These are phyloP conservation scores for Epicoccum sorghinum DNA, from an alignment of 2,329 filamentous ascomycete genomes.

Conservation along the genomic window DNA sequence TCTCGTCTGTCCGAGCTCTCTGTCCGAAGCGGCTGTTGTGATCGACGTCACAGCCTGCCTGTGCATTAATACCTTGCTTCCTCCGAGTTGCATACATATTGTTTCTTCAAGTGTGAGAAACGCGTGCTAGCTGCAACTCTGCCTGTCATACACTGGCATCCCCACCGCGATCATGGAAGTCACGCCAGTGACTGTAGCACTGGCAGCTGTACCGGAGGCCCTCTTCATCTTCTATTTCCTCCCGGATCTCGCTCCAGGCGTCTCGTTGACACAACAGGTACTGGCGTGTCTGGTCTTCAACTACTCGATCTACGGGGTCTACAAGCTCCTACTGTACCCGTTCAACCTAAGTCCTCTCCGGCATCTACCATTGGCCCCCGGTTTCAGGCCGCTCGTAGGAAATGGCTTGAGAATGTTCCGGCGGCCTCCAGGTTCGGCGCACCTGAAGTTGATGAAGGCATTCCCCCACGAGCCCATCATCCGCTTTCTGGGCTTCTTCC, in stretches of 20 bases:
- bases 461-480: conserved; percentile 51
- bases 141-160: neutral
- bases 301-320: conserved; percentile 18
- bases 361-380: conserved; percentile 44
- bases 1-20: neutral
- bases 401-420: conserved; percentile 45
- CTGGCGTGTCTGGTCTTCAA: conserved; percentile 27
- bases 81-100: neutral
- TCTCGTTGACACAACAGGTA: conserved; percentile 24
- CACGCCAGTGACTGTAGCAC: conserved; percentile 19
- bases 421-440: conserved; percentile 40
- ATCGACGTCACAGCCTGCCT: no score
- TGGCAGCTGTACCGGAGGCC: conserved; percentile 28
- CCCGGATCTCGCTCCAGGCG: conserved; percentile 20
- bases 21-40: neutral
- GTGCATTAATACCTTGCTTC: neutral
- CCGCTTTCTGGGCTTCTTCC: conserved; percentile 47
- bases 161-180: conserved; percentile 22
- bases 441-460: conserved; percentile 46
- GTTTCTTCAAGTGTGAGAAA: no score
- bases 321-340: conserved; percentile 44
- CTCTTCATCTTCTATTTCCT: conserved; percentile 27
- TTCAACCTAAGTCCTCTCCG: conserved; percentile 49
- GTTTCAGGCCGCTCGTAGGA: conserved; percentile 43
- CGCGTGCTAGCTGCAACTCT: neutral